Evolutionary conservation across 805 yeast genomes (phyloP), one percentile per base, ranked within the genome.

Genomic region (Cyberlindnera xylosilytica): DNA sequence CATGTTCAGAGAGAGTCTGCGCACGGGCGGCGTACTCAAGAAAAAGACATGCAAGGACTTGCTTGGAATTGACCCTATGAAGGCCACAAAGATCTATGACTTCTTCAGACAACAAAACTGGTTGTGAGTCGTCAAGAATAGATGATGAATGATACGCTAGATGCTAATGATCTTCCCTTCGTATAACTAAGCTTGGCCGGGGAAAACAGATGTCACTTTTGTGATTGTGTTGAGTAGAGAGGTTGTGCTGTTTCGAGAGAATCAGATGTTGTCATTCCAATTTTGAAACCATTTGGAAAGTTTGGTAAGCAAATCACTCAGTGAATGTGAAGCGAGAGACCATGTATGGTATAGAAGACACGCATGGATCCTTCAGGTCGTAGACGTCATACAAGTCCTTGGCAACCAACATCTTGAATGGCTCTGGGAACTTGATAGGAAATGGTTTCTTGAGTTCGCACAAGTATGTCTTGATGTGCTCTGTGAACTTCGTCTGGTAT

Each of bases 21-120:
- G 87, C 51, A 81, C 85, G 33, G 95, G 95, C 30, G 98, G 98
- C 5, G 65, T 74, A 6, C 62, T 93, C 56, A 87, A 87, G 66
- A 83, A 86, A 65, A 83, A 87, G 57, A 81, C 83, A 15, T 93
- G 95, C n/a, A 74, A 89, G 53, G 96, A 85, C 45, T 66, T 88
- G 43, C 67, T 87, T 47, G 85, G 87, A 56, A 81, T 93, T 41
- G 99, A 93, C 59, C 84, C 89, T 13, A 74, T 78, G 51, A 93
- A 91, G 62, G 87, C 96, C 3, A 81, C 87, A 20, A 81, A 83
- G 61, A 84, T 93, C 38, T 93, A 86, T 64, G 98, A 93, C 58
- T 93, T 93, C 59, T 93, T 93, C 63, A 87, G 85, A 46, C 79
- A 81, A 46, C 97, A 93, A 73, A 86, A 87, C 45, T 93, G 99